Percentiles rank a stretch among this genome's conserved stretches.
Evolutionary conservation across 2,329 filamentous ascomycete genomes (phyloP).

Genomic region (Alternaria viburni): DNA sequence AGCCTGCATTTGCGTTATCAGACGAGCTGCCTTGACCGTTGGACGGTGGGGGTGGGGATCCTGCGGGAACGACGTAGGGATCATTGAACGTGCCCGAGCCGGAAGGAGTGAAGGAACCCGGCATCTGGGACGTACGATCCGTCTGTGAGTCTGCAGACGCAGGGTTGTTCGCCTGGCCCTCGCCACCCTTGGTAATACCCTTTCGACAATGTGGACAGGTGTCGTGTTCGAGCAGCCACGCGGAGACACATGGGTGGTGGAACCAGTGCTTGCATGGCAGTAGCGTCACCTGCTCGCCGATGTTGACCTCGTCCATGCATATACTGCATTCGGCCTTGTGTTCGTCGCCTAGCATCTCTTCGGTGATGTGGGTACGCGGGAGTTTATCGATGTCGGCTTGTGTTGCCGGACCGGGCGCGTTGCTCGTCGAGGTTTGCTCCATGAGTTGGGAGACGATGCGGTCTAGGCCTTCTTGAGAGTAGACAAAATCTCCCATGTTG

Average conservation of each 20-base stretch:
- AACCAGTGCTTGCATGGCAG: conserved; percentile 95
- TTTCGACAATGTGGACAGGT: conserved; percentile 85
- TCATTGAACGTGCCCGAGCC: conserved; percentile 27
- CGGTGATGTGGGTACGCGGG: conserved; percentile 72
- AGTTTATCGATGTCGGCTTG: conserved; percentile 75
- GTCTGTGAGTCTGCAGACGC: conserved; percentile 1
- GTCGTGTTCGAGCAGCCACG: conserved; percentile 89
- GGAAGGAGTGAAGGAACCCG: conserved; percentile 34
- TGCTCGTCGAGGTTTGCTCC: conserved; percentile 78
- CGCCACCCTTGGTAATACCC: conserved; percentile 52
- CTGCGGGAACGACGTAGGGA: conserved; percentile 25
- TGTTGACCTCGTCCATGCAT: conserved; percentile 83
- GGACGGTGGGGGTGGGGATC: conserved; percentile 12
- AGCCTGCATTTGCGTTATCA: conserved; percentile 15
- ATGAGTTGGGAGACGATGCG: conserved; percentile 86
- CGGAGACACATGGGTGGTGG: conserved; percentile 78
- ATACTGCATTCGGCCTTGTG: conserved; percentile 85
- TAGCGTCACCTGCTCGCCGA: conserved; percentile 75
- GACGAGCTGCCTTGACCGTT: conserved; percentile 7
- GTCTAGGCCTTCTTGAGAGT: conserved; percentile 88
- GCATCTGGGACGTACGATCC: conserved; percentile 30
- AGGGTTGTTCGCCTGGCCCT: conserved; percentile 22
- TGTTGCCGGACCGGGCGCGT: conserved; percentile 82
- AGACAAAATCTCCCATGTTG: conserved; percentile 78
- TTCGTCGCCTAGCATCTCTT: conserved; percentile 71